Conservation (phyloP, 768 basidiomycete genomes). For the Zangia roseola region DNA sequence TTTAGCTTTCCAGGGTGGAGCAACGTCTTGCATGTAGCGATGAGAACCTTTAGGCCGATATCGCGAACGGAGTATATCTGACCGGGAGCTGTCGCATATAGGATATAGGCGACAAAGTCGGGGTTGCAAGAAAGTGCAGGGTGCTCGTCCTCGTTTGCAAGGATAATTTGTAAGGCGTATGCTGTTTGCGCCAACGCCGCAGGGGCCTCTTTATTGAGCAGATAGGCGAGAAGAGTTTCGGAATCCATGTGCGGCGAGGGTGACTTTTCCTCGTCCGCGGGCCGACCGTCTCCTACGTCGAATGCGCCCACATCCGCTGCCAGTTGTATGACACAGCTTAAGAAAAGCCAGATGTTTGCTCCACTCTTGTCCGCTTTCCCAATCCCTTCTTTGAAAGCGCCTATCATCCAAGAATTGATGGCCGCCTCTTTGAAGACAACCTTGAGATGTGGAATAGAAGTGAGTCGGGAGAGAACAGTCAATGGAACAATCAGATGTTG, state of each 20-base stretch:
- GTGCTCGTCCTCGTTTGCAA: background rate
- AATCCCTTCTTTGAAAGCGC: background rate
- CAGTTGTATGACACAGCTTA: conserved; percentile 1
- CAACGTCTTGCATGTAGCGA: background rate
- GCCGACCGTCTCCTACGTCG: background rate
- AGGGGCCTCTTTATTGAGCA: background rate
- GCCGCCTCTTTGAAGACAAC: background rate
- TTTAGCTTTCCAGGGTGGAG: background rate
- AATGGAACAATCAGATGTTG: conserved; percentile 1
- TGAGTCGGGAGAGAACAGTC: conserved; percentile 1
- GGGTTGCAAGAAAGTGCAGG: background rate
- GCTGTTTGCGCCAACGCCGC: background rate
- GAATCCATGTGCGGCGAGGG: background rate
- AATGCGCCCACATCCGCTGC: background rate
- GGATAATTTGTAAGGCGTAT: conserved; percentile 4
- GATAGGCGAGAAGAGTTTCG: background rate
- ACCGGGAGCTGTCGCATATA: background rate
- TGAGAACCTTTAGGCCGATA: background rate
- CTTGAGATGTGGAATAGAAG: background rate
- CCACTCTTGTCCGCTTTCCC: background rate
- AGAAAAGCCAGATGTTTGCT: background rate
- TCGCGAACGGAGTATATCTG: conserved; percentile 2
- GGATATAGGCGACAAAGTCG: conserved; percentile 5
- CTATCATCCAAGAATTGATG: background rate
- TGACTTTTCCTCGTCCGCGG: no score